Evolutionary conservation across 2,329 filamentous ascomycete species (phyloP).

Genomic region (Orbilia brochopaga): DNA sequence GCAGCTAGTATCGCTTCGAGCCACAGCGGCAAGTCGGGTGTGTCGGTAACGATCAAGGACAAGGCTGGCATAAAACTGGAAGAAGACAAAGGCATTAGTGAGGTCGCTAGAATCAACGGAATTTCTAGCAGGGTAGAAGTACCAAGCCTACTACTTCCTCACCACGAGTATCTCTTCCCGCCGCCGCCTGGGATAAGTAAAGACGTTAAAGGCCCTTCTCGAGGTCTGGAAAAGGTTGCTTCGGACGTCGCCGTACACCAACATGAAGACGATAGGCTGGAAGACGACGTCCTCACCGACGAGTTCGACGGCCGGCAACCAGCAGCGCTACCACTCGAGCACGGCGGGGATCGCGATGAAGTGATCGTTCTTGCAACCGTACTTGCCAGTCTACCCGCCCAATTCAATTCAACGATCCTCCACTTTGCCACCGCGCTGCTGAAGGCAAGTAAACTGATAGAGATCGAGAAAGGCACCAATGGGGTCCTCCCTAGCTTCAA

Average conservation of each 20-base stretch:
- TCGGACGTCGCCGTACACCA: constrained; percentile 35
- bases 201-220: constrained; percentile 55
- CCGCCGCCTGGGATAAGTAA: constrained; percentile 57
- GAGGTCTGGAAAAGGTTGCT: constrained; percentile 17
- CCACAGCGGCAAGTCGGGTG: constrained; percentile 20
- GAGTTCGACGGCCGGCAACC: constrained; percentile 40
- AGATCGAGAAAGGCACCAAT: constrained; percentile 61
- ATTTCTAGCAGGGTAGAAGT: constrained; percentile 62
- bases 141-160: constrained; percentile 63
- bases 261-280: constrained; percentile 56
- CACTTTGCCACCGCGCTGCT: constrained; percentile 65
- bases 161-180: constrained; percentile 65
- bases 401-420: constrained; percentile 63
- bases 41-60: constrained; percentile 44
- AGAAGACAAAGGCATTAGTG: constrained; percentile 59
- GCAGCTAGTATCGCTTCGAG: constrained; percentile 33
- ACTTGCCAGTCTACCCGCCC: constrained; percentile 62
- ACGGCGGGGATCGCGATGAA: constrained; percentile 61
- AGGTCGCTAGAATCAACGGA: constrained; percentile 63
- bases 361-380: constrained; percentile 59
- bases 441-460: constrained; percentile 66
- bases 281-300: constrained; percentile 31
- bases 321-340: neutral
- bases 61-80: constrained; percentile 47
- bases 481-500: constrained; percentile 39